Percentiles rank a stretch among this genome's conserved stretches.
These are phyloP conservation scores for Mariannaea elegans DNA, from an alignment of 2,329 filamentous ascomycete species.

Conservation along the genomic window DNA sequence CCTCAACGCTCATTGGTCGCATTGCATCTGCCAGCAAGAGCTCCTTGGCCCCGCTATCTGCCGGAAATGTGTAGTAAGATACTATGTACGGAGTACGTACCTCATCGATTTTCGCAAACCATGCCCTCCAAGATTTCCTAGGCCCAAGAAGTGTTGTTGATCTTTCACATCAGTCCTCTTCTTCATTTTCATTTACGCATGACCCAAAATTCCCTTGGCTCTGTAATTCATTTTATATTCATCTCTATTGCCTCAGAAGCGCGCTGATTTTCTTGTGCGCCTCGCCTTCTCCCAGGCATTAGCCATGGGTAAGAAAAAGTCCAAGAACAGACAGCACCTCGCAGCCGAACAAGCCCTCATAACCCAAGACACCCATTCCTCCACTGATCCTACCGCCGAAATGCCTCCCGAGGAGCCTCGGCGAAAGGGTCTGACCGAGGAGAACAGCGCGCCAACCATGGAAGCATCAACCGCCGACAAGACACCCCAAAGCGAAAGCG, in stretches of 20 bases:
- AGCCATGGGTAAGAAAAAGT: slow-evolving; percentile 38
- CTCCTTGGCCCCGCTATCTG: neutral
- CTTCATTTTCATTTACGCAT: neutral
- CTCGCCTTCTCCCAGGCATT: slow-evolving; percentile 17
- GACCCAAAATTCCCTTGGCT: neutral
- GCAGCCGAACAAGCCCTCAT: slow-evolving; percentile 30
- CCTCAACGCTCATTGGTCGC: slow-evolving; percentile 8
- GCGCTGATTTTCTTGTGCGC: slow-evolving; percentile 3
- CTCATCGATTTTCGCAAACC: neutral
- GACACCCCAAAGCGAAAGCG: slow-evolving; percentile 39
- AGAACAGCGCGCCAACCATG: neutral
- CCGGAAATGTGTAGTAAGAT: no score
- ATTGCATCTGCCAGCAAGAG: no score
- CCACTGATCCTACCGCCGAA: slow-evolving; percentile 11
- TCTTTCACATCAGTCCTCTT: neutral
- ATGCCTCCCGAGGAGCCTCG: slow-evolving; percentile 11
- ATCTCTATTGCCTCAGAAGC: slow-evolving; percentile 10
- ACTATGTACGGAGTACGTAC: neutral
- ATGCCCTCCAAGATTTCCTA: neutral
- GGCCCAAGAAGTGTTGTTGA: no score
- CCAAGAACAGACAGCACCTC: slow-evolving; percentile 27
- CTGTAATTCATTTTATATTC: no score
- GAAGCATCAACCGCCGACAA: slow-evolving; percentile 24
- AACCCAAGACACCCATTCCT: slow-evolving; percentile 25
- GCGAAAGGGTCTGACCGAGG: neutral